Base-by-base conservation (phyloP, 441 rosid species). In the Capsella rubella region DNA sequence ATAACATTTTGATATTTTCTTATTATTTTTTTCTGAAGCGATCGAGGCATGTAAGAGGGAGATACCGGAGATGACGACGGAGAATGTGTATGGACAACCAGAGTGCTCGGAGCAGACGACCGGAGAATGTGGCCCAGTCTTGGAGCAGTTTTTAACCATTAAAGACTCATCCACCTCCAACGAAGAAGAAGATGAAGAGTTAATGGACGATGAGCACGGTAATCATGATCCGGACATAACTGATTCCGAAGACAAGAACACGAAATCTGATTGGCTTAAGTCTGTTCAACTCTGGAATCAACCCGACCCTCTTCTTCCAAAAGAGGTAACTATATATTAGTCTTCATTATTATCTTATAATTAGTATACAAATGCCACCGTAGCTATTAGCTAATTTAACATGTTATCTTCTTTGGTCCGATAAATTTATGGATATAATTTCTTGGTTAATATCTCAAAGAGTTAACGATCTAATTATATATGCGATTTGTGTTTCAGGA, bases 261-360 rank as follows among this genome's bases (percentile, higher is more conserved):
- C 52, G 70, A 78, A 92, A 78, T 88, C 97, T 9, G 97, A 95
- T 50, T 95, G 99, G 99, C 99, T 94, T 79, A 90, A 89, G 78
- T 94, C 93, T 88, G 99, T 90, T 55, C 97, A 87, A 79, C 82
- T 92, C 28, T 94, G 99, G 99, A 90, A 89, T 74, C 94, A 86
- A 79, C 71, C 78, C 2, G 93, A 86, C 70, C 79, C 83, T 66
- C 76, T 81, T 70, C 78, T 80, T 7, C 60, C 67, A 14, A 79
- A 82, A 70, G 85, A 84, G 88, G 96, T 90, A 81, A 39, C 2
- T 21, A 21, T 32, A 57, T 12, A 60, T 47, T 35, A 35, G 8
- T 28, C 1, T 18, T n/a, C 13, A 14, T 46, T 45, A 34, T 35
- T 21, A 10, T 35, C 39, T 35, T 35, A 45, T 45, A 18, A 21